Evolutionary conservation across 768 basidiomycete species (phyloP), one percentile per base, ranked within the genome.

Genomic region (Multifurca ochricompacta): DNA sequence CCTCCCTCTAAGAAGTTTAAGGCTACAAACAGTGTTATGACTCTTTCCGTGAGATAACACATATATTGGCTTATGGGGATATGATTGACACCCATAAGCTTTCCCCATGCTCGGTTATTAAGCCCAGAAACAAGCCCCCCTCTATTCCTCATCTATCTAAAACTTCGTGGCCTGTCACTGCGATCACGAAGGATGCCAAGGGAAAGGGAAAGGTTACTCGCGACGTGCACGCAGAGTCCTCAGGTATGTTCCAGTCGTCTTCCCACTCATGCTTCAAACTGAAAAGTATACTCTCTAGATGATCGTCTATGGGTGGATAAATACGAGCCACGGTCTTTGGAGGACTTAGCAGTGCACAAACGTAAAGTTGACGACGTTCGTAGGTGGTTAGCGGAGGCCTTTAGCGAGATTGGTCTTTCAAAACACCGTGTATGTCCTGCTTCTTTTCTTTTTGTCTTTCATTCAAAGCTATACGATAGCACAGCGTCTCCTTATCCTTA

Each of bases 401-500:
- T 86, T 34, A 78, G 80, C 1, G 84, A 81, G 1, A 82, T 82
- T 0, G 78, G 80, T 4, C 78, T 87, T 41, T 74, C 72, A 32
- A 89, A 83, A 63, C 92, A 91, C 65, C 75, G 90, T 19, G 91
- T 91, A 58, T 34, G 82, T 74, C 44, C 9, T 34, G 27, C 6
- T 10, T 48, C 43, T 45, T 48, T 45, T 41, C 8, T 41, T 19
- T 13, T 3, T 19, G 16, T 14, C 23, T 11, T 36, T 5, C 8
- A 46, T 18, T 11, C 19, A 50, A 19, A 54, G 42, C 18, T 57
- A 4, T 18, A 11, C 13, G 32, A 30, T 23, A 34, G 27, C 43
- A 3, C 53, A 97, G 89, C 78, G 92, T 42, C 81, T 99, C 27
- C 77, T 98, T 6, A 80, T 81, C 0, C 70, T 99, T 10, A 87